These are phyloP conservation scores for Dryas octopetala DNA, from an alignment of 306 rosid genomes.

Conservation along the genomic window DNA sequence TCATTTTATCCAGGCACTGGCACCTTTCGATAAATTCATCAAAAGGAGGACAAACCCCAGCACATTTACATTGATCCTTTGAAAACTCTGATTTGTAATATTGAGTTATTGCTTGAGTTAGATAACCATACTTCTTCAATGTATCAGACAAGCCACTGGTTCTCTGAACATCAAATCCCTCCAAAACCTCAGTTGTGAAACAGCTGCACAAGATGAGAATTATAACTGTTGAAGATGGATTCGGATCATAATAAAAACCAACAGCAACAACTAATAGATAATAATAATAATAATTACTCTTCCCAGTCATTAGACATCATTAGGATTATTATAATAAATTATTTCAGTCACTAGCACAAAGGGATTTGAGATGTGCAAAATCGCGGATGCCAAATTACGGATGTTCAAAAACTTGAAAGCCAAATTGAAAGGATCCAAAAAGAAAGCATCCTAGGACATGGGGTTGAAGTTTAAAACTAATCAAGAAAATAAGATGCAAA, in stretches of 20 bases:
- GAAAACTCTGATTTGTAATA: slow-evolving; percentile 56
- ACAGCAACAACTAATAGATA: too few species aligned
- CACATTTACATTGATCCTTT: slow-evolving; percentile 37
- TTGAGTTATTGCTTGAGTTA: slow-evolving; percentile 73
- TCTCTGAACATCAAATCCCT: slow-evolving; percentile 95
- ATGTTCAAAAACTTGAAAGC: background rate
- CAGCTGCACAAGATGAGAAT: slow-evolving; percentile 52
- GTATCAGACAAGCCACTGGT: slow-evolving; percentile 83
- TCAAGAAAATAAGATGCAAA: background rate
- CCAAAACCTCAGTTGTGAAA: slow-evolving; percentile 90
- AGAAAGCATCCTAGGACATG: background rate
- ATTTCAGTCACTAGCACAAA: background rate
- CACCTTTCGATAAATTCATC: slow-evolving; percentile 67
- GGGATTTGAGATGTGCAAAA: background rate
- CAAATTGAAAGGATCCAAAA: background rate
- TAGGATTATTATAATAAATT: background rate
- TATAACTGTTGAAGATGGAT: background rate
- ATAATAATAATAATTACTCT: background rate
- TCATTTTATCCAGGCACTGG: slow-evolving; percentile 75
- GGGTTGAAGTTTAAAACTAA: background rate
- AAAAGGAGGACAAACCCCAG: slow-evolving; percentile 57
- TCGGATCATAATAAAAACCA: background rate
- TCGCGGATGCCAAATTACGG: background rate
- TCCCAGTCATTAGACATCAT: background rate
- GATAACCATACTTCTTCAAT: slow-evolving; percentile 83